Base-by-base conservation (phyloP, 148 eudicot genomes). In the Arbutus unedo region DNA sequence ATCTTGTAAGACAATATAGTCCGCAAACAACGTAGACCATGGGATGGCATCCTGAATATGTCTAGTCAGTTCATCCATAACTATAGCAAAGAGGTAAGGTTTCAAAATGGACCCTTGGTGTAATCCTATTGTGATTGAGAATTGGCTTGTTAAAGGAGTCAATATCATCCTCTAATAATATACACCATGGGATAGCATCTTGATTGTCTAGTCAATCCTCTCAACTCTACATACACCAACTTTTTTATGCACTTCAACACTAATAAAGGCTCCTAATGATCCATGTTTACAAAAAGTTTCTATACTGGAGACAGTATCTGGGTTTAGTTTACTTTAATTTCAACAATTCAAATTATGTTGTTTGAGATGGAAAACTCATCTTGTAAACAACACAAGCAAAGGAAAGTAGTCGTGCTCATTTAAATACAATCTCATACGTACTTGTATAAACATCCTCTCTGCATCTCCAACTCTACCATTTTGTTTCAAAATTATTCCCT, bases 391-490 rank as follows among this genome's bases (percentile, higher is more conserved):
- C 31, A 49, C 45, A 6, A 19, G 55, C 54, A 49, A 74, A 74
- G 15, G 59, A 51, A 62, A 79, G 1, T 18, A 66, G 7, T 25
- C 38, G 56, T 10, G 73, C 18, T 3, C 8, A 4, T 41, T 59
- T n/a, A 60, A 59, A 79, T 44, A 51, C 1, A 72, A 67, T 25
- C 11, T 13, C 18, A 16, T 53, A 87, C 93, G 88, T 82, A 92
- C 98, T 89, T 96, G 99, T 89, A 96, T 96, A 87, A 96, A 96
- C 98, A 94, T 94, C 87, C 99, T 89, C 88, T 96, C 97, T 23
- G 98, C 97, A 77, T 92, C 94, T 85, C 99, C 99, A 85, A 87
- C 80, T 70, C 85, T 91, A 53, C 97, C 99, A 85, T 92, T 94
- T 86, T 89, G 85, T 84, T 94, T 96, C 90, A 96, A 86, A 78